Base-by-base conservation (phyloP, 192 early-diverging fungal genomes). In the Coemansia sp. region DNA sequence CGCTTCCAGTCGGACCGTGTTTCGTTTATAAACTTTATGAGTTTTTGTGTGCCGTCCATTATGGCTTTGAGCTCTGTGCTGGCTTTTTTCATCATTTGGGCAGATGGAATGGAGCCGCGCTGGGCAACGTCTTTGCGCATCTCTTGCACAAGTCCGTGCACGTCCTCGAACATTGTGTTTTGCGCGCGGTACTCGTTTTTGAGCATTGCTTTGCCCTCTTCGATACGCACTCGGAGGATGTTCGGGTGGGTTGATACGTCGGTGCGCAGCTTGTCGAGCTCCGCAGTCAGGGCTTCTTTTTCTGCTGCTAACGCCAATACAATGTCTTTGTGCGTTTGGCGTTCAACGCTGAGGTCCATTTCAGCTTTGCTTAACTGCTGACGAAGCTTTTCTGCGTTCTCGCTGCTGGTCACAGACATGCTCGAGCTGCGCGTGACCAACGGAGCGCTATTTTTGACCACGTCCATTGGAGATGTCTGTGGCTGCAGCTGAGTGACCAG, bases 1-100 rank as follows among this genome's bases (percentile, higher is more conserved):
- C 87, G 87, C 57, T 91, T 92, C 91, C 91, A 92, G 5, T 83
- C 82, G n/a, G 87, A 80, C 41, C 88, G 82, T 11, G 87, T 78
- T 0, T 85, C 82, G 49, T 78, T 71, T 43, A 94, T 89, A 47
- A 84, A 85, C 19, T 74, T 55, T 2, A 86, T 66, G 10, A 91
- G 82, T 23, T 82, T 75, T 12, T 69, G 60, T 14, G 87, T 83
- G 23, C 87, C 88, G 5, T 74, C 35, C 2, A 41, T 75, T 22
- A 92, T 60, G 19, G 70, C 75, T 19, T 62, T 67, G 24, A 85
- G 82, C 49, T 91, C 86, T 6, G 78, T 59, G 11, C 67, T 69
- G 24, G 86, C 84, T 62, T 84, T 85, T 0, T 69, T 57, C 75
- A 91, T 82, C 57, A 85, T 69, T 2, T 59, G 72, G 2, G 78